Percentiles rank a stretch among this genome's conserved stretches.
Conservation (phyloP, 2,329 filamentous ascomycete genomes). For the Sporothrix pallida region DNA sequence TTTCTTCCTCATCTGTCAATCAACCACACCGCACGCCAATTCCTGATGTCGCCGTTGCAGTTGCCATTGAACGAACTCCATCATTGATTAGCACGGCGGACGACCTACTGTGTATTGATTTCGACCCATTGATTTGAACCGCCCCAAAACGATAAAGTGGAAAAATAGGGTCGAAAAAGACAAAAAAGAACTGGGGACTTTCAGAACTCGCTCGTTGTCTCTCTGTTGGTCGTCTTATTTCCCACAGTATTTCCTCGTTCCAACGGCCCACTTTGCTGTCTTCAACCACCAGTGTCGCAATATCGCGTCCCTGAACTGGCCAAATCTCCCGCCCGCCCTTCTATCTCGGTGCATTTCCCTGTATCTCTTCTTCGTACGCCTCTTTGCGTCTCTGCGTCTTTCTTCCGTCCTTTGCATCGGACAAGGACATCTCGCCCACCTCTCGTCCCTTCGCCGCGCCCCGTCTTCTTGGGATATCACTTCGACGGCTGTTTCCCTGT, state of each 20-base stretch:
- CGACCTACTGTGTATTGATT: too few species aligned
- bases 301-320: constrained; percentile 9
- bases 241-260: background rate
- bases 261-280: background rate
- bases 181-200: background rate
- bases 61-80: constrained; percentile 15
- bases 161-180: background rate
- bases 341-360: background rate
- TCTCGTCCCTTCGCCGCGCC: constrained; percentile 16
- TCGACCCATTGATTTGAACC: background rate
- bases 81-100: too few species aligned
- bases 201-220: background rate
- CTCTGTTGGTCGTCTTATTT: background rate
- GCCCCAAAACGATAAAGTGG: constrained; percentile 8
- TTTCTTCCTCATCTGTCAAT: background rate
- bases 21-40: constrained; percentile 4
- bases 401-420: background rate
- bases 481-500: background rate
- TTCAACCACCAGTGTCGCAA: constrained; percentile 8
- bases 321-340: constrained; percentile 18
- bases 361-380: background rate
- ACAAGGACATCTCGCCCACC: constrained; percentile 15
- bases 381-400: background rate
- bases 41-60: constrained; percentile 19
- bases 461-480: background rate